A percentile compares a stretch with the other conserved stretches of the same genome.
These are phyloP conservation scores for Clonostachys rosea DNA, from an alignment of 2,329 filamentous ascomycete genomes.

Conservation along the genomic window DNA sequence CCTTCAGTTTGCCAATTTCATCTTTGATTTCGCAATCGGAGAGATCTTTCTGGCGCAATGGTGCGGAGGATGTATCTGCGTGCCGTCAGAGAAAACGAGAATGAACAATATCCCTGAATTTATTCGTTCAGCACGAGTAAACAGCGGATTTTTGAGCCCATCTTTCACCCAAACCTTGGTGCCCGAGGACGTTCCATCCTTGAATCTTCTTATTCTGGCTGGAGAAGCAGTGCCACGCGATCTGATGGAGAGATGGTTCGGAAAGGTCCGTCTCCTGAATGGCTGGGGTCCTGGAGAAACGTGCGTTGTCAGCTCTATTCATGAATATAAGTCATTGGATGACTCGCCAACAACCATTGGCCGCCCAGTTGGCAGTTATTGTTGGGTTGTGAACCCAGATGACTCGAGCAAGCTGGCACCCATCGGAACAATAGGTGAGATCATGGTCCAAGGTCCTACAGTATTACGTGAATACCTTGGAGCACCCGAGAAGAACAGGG, in stretches of 20 bases:
- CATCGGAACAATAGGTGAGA: conserved; percentile 25
- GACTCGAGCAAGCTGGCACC: conserved; percentile 11
- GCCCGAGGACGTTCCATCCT: conserved; percentile 2
- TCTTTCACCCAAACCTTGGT: conserved; percentile 1
- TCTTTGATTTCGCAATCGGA: conserved; percentile 40
- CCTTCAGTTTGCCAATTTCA: conserved; percentile 44
- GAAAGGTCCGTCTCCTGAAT: conserved; percentile 3
- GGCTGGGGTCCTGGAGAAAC: conserved; percentile 11
- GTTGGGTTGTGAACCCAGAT: conserved; percentile 7
- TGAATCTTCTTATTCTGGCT: conserved; percentile 2
- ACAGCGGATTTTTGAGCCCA: neutral
- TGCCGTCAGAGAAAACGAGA: conserved; percentile 10
- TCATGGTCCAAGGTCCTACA: conserved; percentile 40
- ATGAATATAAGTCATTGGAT: neutral
- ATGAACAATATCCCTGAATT: conserved; percentile 2
- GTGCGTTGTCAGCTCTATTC: conserved; percentile 1
- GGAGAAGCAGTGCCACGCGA: conserved; percentile 8
- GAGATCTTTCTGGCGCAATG: conserved; percentile 12
- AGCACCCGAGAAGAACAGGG: conserved; percentile 41
- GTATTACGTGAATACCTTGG: conserved; percentile 52
- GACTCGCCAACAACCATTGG: conserved; percentile 1
- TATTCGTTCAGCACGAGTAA: neutral
- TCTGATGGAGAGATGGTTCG: conserved; percentile 8
- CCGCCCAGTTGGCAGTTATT: neutral
- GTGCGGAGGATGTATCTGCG: conserved; percentile 11